Conservation (phyloP, 2,329 filamentous ascomycete species). For the Ascomycota sp. region DNA sequence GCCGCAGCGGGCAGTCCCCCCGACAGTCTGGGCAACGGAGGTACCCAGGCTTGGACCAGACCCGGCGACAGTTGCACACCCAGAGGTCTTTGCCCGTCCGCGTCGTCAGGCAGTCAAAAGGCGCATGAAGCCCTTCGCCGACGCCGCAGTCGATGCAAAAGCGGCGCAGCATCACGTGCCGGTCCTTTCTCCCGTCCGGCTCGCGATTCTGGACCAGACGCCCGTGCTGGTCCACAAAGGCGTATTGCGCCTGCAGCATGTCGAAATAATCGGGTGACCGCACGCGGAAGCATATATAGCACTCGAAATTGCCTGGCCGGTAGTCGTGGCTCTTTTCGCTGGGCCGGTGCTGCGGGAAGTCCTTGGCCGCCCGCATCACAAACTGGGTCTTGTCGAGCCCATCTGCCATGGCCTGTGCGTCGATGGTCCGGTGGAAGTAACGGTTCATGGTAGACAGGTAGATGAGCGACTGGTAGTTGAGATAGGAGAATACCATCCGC, state of each 20-base stretch:
- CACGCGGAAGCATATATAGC: conserved; percentile 21
- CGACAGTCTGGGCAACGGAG: conserved; percentile 15
- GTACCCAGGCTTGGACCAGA: conserved; percentile 16
- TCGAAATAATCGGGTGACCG: conserved; percentile 18
- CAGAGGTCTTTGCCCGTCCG: conserved; percentile 17
- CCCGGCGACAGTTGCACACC: conserved; percentile 17
- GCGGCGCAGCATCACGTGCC: conserved; percentile 13
- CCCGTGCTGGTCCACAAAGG: conserved; percentile 12
- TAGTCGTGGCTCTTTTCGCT: conserved; percentile 16
- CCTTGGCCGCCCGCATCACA: conserved; percentile 19
- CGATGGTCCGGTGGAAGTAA: conserved; percentile 12
- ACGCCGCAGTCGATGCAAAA: conserved; percentile 23
- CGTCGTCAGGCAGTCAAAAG: conserved; percentile 17
- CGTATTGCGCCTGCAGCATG: conserved; percentile 12
- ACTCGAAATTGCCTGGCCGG: conserved; percentile 20
- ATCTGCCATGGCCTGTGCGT: conserved; percentile 15
- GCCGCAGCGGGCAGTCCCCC: conserved; percentile 15
- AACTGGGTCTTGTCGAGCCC: conserved; percentile 17
- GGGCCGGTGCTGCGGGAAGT: conserved; percentile 19
- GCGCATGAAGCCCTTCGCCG: conserved; percentile 14
- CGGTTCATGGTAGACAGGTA: conserved; percentile 16
- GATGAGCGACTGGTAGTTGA: conserved; percentile 22
- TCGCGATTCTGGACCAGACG: conserved; percentile 11
- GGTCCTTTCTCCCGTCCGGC: conserved; percentile 8
- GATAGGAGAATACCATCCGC: conserved; percentile 11